Percentiles rank a stretch among this genome's conserved stretches.
Evolutionary conservation across 495 filamentous ascomycete species (phyloP).

Genomic region (Hypoxylon lienhwacheense): DNA sequence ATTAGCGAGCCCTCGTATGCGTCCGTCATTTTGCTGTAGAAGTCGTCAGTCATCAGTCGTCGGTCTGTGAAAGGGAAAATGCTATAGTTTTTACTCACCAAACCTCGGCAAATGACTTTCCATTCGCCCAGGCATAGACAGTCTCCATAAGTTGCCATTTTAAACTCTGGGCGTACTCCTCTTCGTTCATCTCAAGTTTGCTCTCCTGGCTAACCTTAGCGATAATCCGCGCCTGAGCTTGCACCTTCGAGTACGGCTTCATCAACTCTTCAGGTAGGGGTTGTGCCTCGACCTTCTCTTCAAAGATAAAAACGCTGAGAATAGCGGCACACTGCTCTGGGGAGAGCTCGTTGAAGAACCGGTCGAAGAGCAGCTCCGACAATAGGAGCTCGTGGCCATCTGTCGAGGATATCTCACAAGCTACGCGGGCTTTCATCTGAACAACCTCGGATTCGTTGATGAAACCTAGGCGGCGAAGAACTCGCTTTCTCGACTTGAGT

Average conservation of each 20-base stretch:
- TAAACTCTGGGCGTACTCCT: slow-evolving; percentile 85
- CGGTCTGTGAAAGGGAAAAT: neutral
- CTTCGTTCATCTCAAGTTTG: slow-evolving; percentile 86
- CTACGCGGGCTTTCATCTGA: slow-evolving; percentile 91
- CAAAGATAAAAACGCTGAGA: slow-evolving; percentile 92
- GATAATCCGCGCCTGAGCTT: slow-evolving; percentile 78
- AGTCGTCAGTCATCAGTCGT: slow-evolving; percentile 7
- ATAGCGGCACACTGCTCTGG: slow-evolving; percentile 84
- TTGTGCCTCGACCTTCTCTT: slow-evolving; percentile 84
- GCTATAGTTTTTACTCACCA: slow-evolving; percentile 63
- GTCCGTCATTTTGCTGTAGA: slow-evolving; percentile 89
- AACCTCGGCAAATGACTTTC: slow-evolving; percentile 88
- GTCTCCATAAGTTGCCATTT: slow-evolving; percentile 96
- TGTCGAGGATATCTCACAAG: slow-evolving; percentile 91
- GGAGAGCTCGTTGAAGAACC: slow-evolving; percentile 93
- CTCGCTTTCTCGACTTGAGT: slow-evolving; percentile 91
- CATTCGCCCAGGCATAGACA: slow-evolving; percentile 90
- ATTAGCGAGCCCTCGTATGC: slow-evolving; percentile 96
- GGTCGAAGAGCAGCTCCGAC: slow-evolving; percentile 90
- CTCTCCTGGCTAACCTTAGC: slow-evolving; percentile 93
- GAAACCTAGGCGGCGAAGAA: slow-evolving; percentile 93
- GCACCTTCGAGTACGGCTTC: slow-evolving; percentile 83
- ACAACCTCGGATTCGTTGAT: slow-evolving; percentile 94
- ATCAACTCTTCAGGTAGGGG: slow-evolving; percentile 76
- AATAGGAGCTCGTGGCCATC: slow-evolving; percentile 85